These are phyloP conservation scores for Penicillium cataractarum DNA, from an alignment of 495 filamentous ascomycete species.

Conservation along the genomic window DNA sequence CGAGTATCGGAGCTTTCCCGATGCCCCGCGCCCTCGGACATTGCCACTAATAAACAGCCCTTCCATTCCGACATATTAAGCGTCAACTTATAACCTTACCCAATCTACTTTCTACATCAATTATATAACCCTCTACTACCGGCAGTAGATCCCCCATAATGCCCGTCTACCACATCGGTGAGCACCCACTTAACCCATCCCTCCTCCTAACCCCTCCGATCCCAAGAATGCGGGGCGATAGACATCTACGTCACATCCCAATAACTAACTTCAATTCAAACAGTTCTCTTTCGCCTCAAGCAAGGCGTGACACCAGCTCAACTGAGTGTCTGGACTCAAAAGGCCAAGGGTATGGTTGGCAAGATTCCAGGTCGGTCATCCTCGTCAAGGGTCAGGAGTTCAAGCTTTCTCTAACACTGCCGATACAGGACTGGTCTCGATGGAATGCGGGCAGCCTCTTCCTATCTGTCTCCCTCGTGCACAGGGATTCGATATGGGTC, in stretches of 20 bases:
- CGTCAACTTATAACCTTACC: neutral
- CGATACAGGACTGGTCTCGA: conserved; percentile 32
- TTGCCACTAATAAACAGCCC: neutral
- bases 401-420: neutral
- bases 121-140: neutral
- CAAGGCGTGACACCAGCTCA: conserved; percentile 37
- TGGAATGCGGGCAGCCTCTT: conserved; percentile 36
- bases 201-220: neutral
- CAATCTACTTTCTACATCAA: neutral
- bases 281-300: conserved; percentile 52
- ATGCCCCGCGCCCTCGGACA: conserved; percentile 8
- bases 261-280: neutral
- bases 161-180: conserved; percentile 42
- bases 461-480: conserved; percentile 44
- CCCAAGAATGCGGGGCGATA: conserved; percentile 12
- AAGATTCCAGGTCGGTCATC: conserved; percentile 39
- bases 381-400: too few relatives aligned
- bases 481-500: conserved; percentile 47
- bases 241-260: neutral
- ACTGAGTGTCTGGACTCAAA: conserved; percentile 33
- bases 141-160: conserved; percentile 12
- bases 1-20: conserved; percentile 17
- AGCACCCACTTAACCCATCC: conserved; percentile 9
- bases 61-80: neutral
- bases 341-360: conserved; percentile 41